A percentile compares a stretch with the other conserved stretches of the same genome.
Evolutionary conservation across 441 rosid species (phyloP).

Genomic region (Syzygium syzygioides): DNA sequence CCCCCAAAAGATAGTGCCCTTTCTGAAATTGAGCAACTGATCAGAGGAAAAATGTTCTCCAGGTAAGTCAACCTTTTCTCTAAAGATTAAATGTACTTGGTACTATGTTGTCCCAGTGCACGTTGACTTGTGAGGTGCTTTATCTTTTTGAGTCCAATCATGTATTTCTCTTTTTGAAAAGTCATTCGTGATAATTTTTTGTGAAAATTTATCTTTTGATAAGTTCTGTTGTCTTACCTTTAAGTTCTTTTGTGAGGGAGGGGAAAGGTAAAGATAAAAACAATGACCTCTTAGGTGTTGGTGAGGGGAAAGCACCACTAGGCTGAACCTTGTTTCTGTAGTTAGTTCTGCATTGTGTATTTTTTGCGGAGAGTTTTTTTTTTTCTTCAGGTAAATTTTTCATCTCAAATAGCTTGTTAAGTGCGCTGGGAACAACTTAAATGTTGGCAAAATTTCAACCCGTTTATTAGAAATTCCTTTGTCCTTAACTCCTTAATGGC

Average conservation of each 20-base stretch:
- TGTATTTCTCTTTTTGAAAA: not conserved
- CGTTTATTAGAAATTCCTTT: not conserved
- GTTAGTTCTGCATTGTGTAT: not conserved
- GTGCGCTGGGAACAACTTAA: not conserved
- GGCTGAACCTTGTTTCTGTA: not conserved
- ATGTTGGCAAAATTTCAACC: not conserved
- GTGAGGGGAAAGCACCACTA: not conserved
- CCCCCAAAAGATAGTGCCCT: slow-evolving; percentile 23
- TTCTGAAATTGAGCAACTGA: slow-evolving; percentile 62
- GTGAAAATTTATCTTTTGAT: not conserved
- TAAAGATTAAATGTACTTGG: not conserved
- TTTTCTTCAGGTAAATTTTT: not conserved
- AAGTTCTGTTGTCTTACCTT: not conserved
- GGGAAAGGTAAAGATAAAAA: not conserved
- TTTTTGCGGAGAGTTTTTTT: not conserved
- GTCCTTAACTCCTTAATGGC: not conserved
- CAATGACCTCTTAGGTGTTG: not conserved
- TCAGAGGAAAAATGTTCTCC: slow-evolving; percentile 57
- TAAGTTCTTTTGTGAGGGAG: not conserved
- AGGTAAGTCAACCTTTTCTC: slow-evolving; percentile 28
- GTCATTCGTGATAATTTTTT: not conserved
- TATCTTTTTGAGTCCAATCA: not conserved
- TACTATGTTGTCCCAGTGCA: not conserved
- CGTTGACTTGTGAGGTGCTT: not conserved
- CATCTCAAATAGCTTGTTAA: not conserved